Evolutionary conservation across 305 asterid species (phyloP), one percentile per base, ranked within the genome.

Genomic region (Fraxinus velutina): DNA sequence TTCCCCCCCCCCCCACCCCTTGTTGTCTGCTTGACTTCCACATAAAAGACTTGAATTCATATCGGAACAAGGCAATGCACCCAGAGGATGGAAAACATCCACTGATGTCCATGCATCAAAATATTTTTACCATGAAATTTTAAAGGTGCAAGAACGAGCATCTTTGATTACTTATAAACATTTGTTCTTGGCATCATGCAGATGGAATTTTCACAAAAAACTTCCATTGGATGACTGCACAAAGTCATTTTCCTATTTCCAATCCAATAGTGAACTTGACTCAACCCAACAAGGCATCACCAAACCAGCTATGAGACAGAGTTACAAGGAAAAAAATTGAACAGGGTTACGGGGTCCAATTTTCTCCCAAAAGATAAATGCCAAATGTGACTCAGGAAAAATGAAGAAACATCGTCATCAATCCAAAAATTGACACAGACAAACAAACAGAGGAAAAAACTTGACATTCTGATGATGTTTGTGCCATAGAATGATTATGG

Each of bases 301-400:
- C 73, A 64, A 64, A 64, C 73, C 73, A 64, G 7, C 73, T 66
- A 27, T 66, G 62, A 17, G 57, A 24, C 75, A 33, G 17, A 24
- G 19, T 8, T 27, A 39, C 10, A 4, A 64, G 72, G 77, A 73
- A 64, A 44, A n/a, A 73, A 37, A 19, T 60, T 73, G 76, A 79
- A 29, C 72, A 57, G 6, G 72, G 29, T 62, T 47, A 83, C 1
- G 50, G 77, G 34, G 73, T 68, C 24, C 34, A 76, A 68, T 74
- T 50, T 75, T 66, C 72, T 68, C 78, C 74, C 66, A 62, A 79
- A 79, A 13, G 80, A 27, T 75, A 75, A 60, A 10, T 55, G 79
- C 27, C 29, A 78, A 82, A 22, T 34, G 83, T 60, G 78, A 72
- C 21, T 37, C 21, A 68, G 36, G 77, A 42, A 55, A 78, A 32